These are phyloP conservation scores for Venturia pyrina DNA, from an alignment of 2,329 filamentous ascomycete genomes.

Conservation along the genomic window DNA sequence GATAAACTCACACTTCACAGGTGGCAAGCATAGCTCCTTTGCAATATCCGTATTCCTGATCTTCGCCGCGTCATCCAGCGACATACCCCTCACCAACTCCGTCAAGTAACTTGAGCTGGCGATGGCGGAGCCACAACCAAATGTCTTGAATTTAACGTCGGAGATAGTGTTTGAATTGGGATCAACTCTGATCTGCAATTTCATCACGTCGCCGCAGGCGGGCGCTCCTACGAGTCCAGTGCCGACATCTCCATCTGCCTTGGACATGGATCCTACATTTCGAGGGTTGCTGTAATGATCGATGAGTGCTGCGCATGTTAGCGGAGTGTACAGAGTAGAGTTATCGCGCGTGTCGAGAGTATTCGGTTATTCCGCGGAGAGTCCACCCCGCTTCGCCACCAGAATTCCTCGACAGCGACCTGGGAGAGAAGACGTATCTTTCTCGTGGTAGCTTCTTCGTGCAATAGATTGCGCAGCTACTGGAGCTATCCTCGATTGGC, in stretches of 20 bases:
- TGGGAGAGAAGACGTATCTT: constrained; percentile 41
- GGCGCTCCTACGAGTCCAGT: constrained; percentile 88
- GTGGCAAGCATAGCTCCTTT: constrained; percentile 83
- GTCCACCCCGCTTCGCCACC: constrained; percentile 12
- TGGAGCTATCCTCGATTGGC: constrained; percentile 9
- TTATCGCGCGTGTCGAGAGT: background rate
- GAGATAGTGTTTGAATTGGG: constrained; percentile 77
- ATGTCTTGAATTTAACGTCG: constrained; percentile 97
- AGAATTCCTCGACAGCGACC: constrained; percentile 13
- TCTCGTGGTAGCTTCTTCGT: constrained; percentile 52
- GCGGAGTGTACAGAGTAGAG: constrained; percentile 18
- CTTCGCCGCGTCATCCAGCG: constrained; percentile 80
- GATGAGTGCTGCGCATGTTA: constrained; percentile 43
- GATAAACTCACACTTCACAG: constrained; percentile 64
- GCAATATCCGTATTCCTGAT: constrained; percentile 98
- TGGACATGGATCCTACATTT: constrained; percentile 70
- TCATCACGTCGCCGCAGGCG: constrained; percentile 88
- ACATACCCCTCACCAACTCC: constrained; percentile 92
- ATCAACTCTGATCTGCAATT: constrained; percentile 87
- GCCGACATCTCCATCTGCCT: constrained; percentile 72
- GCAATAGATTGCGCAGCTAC: background rate
- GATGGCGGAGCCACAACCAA: constrained; percentile 90
- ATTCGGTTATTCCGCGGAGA: constrained; percentile 13
- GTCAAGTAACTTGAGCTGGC: constrained; percentile 91
- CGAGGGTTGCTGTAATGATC: constrained; percentile 76